Evolutionary conservation across 768 basidiomycete genomes (phyloP), one percentile per base, ranked within the genome.

Genomic region (Gyrodon lividus): DNA sequence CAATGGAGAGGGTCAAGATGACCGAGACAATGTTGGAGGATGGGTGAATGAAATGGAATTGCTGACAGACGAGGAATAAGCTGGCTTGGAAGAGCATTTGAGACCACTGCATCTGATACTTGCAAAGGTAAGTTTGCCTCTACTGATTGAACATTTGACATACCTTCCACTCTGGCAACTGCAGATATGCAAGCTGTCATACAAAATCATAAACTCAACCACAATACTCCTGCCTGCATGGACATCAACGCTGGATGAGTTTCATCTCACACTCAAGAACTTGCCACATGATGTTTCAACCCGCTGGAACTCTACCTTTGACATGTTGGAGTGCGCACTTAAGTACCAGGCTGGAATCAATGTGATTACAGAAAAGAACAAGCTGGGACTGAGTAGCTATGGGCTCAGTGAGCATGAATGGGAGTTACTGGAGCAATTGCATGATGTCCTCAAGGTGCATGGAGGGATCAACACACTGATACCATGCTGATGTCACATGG

Each of bases 191-290:
- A 56, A 54, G 30, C 20, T 61, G 4, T 35, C 54, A n/a, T 56
- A 33, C 51, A 59, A 57, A 34, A 33, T 63, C 30, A 53, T 51
- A 20, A 50, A 61, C 46, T 67, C 57, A 0, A 52, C 53, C 1
- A 71, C 59, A 0, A 51, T 48, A 4, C 43, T 67, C 34, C 58
- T 69, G 0, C 67, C 64, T 2, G 39, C 26, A 1, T 67, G 67
- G 65, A 33, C 54, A 2, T 5, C 20, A 0, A 48, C 37, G 2
- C 43, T 69, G 3, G 19, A 48, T 39, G 40, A 23, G 48, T 41
- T 58, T 46, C 0, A 54, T 34, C 31, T 28, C 54, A 42, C 37
- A 23, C 48, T n/a, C 9, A 40, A 23, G 5, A 42, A 41, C 4
- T 54, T 54, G 40, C 57, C 44, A 6, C 26, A 50, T 2, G 52